Conservation (phyloP, 2,329 filamentous ascomycete species). For the Pleoardoris graminearum region DNA sequence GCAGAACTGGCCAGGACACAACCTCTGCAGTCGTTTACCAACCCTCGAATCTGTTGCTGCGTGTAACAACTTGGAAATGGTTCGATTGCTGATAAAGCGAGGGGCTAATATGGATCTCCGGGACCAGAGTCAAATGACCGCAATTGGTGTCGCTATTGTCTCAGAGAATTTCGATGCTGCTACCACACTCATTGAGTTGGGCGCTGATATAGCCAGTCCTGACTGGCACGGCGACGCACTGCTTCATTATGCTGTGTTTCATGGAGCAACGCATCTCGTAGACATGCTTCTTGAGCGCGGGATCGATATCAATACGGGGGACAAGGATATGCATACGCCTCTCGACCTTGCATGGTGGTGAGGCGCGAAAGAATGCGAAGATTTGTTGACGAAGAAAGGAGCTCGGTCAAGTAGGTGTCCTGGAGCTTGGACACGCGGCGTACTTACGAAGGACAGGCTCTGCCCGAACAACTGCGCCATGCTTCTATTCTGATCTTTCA, state of each 20-base stretch:
- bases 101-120: background rate
- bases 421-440: too few species aligned
- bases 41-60: background rate
- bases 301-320: background rate
- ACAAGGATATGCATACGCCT: background rate
- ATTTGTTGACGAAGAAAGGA: background rate
- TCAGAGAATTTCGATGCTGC: background rate
- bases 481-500: too few species aligned
- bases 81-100: background rate
- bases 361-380: background rate
- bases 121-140: background rate
- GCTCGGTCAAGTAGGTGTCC: too few species aligned
- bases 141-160: background rate
- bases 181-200: background rate
- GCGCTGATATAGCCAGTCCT: background rate
- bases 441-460: too few species aligned
- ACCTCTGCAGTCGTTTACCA: background rate
- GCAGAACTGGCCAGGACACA: background rate
- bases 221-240: background rate
- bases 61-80: background rate
- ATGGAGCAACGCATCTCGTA: too few species aligned
- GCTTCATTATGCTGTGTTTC: background rate
- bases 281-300: background rate
- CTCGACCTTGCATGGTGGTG: background rate
- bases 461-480: too few species aligned